A percentile compares a stretch with the other conserved stretches of the same genome.
These are phyloP conservation scores for Tulasnella sp. DNA, from an alignment of 768 basidiomycete genomes.

Conservation along the genomic window DNA sequence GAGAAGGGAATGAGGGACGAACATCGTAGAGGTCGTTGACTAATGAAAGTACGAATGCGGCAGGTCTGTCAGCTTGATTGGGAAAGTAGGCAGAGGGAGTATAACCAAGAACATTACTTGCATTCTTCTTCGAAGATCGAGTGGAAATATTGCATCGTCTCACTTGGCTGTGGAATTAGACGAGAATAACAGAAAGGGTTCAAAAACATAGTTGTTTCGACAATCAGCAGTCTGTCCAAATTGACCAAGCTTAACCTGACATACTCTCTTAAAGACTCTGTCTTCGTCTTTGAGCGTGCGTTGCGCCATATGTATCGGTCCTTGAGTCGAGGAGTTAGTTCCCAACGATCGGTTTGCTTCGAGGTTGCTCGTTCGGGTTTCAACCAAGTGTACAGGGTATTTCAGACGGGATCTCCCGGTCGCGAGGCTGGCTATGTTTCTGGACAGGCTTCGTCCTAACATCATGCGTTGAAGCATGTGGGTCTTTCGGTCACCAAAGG, in stretches of 20 bases:
- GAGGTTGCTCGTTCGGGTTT: too few relatives aligned
- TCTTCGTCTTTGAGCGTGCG: background rate
- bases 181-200: background rate
- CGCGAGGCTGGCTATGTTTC: background rate
- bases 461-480: background rate
- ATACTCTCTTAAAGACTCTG: background rate
- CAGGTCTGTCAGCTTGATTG: background rate
- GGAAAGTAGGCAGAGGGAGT: background rate
- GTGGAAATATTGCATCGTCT: conserved; percentile 13
- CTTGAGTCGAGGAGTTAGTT: background rate
- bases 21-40: conserved; percentile 14
- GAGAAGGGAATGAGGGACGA: background rate
- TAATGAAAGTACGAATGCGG: background rate
- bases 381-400: too few relatives aligned
- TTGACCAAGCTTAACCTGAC: background rate
- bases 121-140: conserved; percentile 5
- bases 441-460: background rate
- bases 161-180: background rate
- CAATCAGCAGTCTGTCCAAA: background rate
- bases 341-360: too few relatives aligned
- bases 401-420: background rate
- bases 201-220: background rate
- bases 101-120: background rate
- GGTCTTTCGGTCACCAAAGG: background rate
- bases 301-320: background rate